Evolutionary conservation across 441 rosid genomes (phyloP), one percentile per base, ranked within the genome.

Genomic region (Populus hybrid): DNA sequence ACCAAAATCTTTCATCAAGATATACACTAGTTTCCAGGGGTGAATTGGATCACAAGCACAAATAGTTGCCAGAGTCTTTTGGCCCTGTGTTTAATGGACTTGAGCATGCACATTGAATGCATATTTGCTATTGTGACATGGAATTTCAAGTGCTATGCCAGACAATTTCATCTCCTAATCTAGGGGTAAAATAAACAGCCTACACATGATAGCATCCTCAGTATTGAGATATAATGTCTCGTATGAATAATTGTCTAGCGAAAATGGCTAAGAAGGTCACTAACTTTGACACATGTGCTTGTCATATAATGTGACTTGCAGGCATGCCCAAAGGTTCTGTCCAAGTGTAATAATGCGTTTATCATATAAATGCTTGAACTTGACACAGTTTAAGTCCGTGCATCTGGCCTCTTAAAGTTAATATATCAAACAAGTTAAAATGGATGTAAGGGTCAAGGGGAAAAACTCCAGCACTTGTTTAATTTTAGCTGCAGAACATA

Each of bases 401-500:
- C 46, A 4, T 9, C 46, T 40, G 46, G 46, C 46, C 46, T 40
- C 10, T 40, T 40, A 40, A 40, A 10, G 46, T 40, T 10, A 40
- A 40, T 40, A 40, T 40, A 40, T 10, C 14, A 40, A 40, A 11
- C 46, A 40, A 40, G 46, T 40, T 40, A 40, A 10, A 40, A 40
- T 40, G 46, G 46, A 40, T 40, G 46, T 10, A 40, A 40, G 46
- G 46, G 46, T 40, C 46, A 10, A 40, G 46, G 46, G 4, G 14
- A 40, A 40, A 10, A 40, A 40, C 46, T 40, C 46, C 14, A 9
- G 46, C 14, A 11, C 66, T 75, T 67, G 30, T 5, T 26, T n/a
- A 46, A 69, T 59, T 19, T 26, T 78, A 67, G 36, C 70, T 59
- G 69, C 67, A 72, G n/a, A 34, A 42, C 24, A 79, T 26, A 69